phyloP scores from a whole-genome alignment of 805 yeast genomes.

The Zygosaccharomyces rouxii region DNA sequence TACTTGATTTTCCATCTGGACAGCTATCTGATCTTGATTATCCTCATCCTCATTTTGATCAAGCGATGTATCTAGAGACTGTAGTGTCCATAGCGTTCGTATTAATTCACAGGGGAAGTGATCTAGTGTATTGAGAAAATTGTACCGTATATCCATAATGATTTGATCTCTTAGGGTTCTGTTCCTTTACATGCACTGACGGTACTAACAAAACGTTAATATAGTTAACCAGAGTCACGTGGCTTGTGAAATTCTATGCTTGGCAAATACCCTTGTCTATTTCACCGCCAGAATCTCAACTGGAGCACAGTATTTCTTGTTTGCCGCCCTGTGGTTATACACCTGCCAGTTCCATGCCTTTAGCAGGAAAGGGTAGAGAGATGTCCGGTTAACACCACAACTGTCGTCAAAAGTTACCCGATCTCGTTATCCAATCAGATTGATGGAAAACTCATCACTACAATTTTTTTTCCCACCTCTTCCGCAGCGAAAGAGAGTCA shows the following conservation, averaged over 20 bases:
- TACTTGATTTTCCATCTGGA: conserved; percentile 15
- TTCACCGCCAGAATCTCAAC: too few species aligned
- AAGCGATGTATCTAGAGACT: conserved; percentile 31
- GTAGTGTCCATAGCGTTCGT: conserved; percentile 40
- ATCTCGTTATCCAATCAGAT: conserved; percentile 2
- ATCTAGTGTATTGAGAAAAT: conserved; percentile 38
- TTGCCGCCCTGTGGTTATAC: too few species aligned
- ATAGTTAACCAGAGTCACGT: too few species aligned
- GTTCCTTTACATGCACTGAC: neutral
- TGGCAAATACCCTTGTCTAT: too few species aligned
- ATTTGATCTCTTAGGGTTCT: neutral
- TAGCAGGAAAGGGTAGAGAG: neutral
- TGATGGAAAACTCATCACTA: conserved; percentile 2
- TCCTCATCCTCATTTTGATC: conserved; percentile 14
- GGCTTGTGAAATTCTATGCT: too few species aligned
- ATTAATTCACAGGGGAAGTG: conserved; percentile 43
- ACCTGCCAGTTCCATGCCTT: neutral
- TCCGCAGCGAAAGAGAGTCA: neutral
- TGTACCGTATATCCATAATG: conserved; percentile 36
- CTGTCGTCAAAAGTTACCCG: neutral
- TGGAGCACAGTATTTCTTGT: too few species aligned
- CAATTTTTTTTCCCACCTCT: neutral
- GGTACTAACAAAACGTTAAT: too few species aligned
- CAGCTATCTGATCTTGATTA: conserved; percentile 9
- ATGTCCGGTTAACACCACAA: too few species aligned